Base-by-base conservation (phyloP, 176 grass and related monocot species). In the Saccharum officinarum region DNA sequence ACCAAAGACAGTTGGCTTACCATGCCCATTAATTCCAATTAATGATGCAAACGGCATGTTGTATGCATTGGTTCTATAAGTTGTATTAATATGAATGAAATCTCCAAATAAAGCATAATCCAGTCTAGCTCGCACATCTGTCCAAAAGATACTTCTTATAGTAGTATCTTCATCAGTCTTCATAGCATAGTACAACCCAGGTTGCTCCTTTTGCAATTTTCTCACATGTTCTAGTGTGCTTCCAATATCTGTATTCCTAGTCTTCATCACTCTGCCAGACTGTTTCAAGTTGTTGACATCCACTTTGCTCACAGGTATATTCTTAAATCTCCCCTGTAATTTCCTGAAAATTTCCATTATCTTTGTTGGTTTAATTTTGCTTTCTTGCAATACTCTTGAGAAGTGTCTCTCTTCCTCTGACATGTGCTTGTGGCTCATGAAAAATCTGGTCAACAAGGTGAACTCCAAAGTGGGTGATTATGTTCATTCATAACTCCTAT, bases 61-160 rank as follows among this genome's bases (percentile, higher is more conserved):
- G 37, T 18, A 42, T 63, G 38, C 34, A 28, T 41, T 61, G 39
- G 55, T 78, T 26, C 76, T 41, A 42, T 78, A 78, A 61, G 55
- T 40, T 10, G 37, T 75, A 54, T 87, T 33, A n/a, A 81, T 67
- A 8, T 52, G 47, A 38, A 87, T 71, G 17, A 87, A 52, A 6
- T 80, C 76, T 20, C 76, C 85, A 15, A 63, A 87, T 41, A 82
- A 60, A 36, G 68, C 54, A 30, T 82, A 82, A 59, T 82, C 80
- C 26, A 61, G 52, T 44, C 67, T 82, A 42, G 80, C 50, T 28
- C 36, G 49, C 1, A 38, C 67, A 82, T 72, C 50, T 14, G 37
- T 72, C 80, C 68, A 82, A 71, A 82, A 82, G 52, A 82, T 61
- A 22, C 81, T 83, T 46, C 69, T 22, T 9, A 73, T 28, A 34